A percentile compares a stretch with the other conserved stretches of the same genome.
phyloP scores from a whole-genome alignment of 352 stramenopile species.

The Globisporangium emineosum region DNA sequence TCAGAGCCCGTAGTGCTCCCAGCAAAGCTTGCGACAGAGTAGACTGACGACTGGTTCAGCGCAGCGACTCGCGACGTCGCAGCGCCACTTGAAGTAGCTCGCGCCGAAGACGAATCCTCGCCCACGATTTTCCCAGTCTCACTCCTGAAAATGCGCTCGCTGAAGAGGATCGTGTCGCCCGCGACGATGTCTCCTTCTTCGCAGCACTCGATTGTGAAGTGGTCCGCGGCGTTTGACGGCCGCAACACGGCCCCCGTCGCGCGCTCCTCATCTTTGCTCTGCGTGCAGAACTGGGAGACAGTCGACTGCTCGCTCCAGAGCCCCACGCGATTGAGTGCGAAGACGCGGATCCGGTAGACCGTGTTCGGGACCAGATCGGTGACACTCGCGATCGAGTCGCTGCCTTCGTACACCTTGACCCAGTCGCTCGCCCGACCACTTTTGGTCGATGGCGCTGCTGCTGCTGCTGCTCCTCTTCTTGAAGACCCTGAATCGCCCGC shows the following conservation, averaged over 20 bases:
- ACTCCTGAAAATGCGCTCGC: constrained; percentile 81
- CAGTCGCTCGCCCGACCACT: constrained; percentile 35
- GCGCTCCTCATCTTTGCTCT: constrained; percentile 55
- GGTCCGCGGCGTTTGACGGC: constrained; percentile 46
- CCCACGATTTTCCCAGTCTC: constrained; percentile 32
- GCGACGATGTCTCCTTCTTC: constrained; percentile 78
- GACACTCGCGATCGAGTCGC: constrained; percentile 59
- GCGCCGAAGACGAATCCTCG: constrained; percentile 16
- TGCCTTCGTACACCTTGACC: constrained; percentile 77
- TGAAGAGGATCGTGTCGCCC: constrained; percentile 91
- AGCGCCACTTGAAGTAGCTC: constrained; percentile 7
- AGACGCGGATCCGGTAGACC: constrained; percentile 84
- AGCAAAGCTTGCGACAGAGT: constrained; percentile 39
- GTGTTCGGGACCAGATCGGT: constrained; percentile 67
- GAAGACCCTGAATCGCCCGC: constrained; percentile 10
- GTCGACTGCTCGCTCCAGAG: constrained; percentile 65
- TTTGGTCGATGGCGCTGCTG: not conserved
- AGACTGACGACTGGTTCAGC: constrained; percentile 35
- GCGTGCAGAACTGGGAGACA: constrained; percentile 80
- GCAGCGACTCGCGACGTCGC: constrained; percentile 2
- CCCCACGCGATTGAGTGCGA: constrained; percentile 71
- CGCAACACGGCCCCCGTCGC: constrained; percentile 25
- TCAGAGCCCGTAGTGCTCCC: constrained; percentile 21
- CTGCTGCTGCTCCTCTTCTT: not conserved
- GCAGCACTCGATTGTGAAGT: constrained; percentile 72